Conservation (phyloP, 306 rosid species). For the Pachyrhizus erosus region DNA sequence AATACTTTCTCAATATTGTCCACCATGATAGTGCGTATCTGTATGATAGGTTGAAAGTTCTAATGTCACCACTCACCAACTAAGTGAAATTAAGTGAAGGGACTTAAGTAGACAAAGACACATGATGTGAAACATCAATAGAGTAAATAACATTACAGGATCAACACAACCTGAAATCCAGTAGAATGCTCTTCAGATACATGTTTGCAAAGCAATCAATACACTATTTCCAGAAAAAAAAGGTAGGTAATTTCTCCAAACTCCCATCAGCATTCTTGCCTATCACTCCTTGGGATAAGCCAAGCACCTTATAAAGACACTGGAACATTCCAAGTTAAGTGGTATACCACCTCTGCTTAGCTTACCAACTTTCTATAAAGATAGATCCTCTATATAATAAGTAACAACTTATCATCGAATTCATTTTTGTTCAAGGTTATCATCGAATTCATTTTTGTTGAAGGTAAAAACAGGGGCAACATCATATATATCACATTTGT, state of each 20-base stretch:
- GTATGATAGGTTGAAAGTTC: constrained; percentile 43
- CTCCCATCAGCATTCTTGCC: constrained; percentile 19
- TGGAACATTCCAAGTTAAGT: constrained; percentile 13
- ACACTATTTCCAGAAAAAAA: constrained; percentile 22
- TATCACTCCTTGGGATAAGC: constrained; percentile 32
- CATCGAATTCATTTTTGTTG: no score
- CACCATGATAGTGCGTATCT: constrained; percentile 95
- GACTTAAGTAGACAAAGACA: constrained; percentile 1
- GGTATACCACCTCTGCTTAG: constrained; percentile 17
- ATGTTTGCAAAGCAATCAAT: constrained; percentile 13
- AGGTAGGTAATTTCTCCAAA: constrained; percentile 28
- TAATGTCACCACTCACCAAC: constrained; percentile 38
- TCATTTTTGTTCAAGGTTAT: no score
- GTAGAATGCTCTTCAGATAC: constrained; percentile 14
- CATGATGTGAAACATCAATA: constrained; percentile 20
- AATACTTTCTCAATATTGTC: constrained; percentile 92
- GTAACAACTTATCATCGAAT: constrained; percentile 7
- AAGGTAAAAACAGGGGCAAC: not conserved
- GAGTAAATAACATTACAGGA: constrained; percentile 19
- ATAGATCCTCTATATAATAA: constrained; percentile 6
- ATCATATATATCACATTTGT: not conserved
- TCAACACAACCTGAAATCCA: constrained; percentile 34
- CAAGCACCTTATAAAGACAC: constrained; percentile 27
- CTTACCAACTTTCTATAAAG: constrained; percentile 27
- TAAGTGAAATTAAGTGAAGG: constrained; percentile 23